Base-by-base conservation (phyloP, 1,139 yeast species). In the Kurtzmaniella quercitrusa region DNA sequence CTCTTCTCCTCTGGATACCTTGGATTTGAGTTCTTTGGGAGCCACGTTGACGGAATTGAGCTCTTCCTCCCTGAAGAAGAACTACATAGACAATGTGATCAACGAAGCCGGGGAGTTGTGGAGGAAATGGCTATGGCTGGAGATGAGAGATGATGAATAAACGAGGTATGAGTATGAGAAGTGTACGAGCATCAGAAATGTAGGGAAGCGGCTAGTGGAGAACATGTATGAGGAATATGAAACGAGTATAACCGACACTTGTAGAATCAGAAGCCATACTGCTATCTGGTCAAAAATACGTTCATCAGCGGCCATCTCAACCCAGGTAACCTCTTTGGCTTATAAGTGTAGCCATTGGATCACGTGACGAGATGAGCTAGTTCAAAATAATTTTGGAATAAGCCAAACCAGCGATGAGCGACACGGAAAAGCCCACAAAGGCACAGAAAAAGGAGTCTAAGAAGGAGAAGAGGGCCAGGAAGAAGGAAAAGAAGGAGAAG, bases 51-150 rank as follows among this genome's bases (percentile, higher is more conserved):
- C 31, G n/a, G 31, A 27, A 3, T 11, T 27, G 31, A 27, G 12
- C 31, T 11, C 31, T 27, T 27, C 31, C 14, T 16, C 36, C 47
- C 38, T 18, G n/a, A 65, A 66, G 33, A 69, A 75, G 41, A 75
- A 75, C 52, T 88, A 82, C 57, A 79, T 84, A 60, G 91, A 85
- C 54, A 81, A 81, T 49, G 76, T 89, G 29, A 72, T 89, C 38
- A 67, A 68, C 42, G 95, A 85, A 60, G 91, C 95, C 2, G 95
- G 95, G 15, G 95, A 87, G 55, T 70, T 87, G 42, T 89, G 95
- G 95, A 72, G 96, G 48, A 84, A 83, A 53, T 87, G 95, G 90
- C 66, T 85, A 38, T 85, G 90, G 82, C 68, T 75, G 56, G 91
- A 84, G 57, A 69, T 81, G 66, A 70, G 77, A 54, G 86, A 80